Evolutionary conservation across 805 yeast species (phyloP).

Genomic region (Starmerella sirachaensis): DNA sequence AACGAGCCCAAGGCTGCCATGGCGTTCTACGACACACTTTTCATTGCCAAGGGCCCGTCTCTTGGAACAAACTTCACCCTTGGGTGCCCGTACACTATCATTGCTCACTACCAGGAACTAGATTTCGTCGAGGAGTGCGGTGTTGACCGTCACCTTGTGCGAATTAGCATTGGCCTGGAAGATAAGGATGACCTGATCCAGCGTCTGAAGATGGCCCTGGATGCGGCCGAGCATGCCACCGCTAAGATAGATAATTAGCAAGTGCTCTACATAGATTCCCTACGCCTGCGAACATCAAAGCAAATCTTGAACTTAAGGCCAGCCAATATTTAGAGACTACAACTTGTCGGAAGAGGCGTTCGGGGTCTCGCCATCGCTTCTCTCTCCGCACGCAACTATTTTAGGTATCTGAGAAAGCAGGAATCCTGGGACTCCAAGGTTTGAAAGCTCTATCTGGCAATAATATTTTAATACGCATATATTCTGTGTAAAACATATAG

Average conservation of each 20-base stretch:
- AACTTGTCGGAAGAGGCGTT: too few species aligned
- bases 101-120: conserved; percentile 74
- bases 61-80: conserved; percentile 81
- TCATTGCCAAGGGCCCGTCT: conserved; percentile 77
- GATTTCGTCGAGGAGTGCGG: conserved; percentile 75
- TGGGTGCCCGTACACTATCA: conserved; percentile 78
- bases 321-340: too few species aligned
- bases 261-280: too few species aligned
- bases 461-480: too few species aligned
- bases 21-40: conserved; percentile 58
- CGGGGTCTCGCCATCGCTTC: too few species aligned
- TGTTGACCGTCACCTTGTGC: conserved; percentile 60
- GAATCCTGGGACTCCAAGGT: too few species aligned
- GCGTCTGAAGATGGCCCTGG: conserved; percentile 43
- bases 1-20: conserved; percentile 51
- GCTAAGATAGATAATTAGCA: not conserved
- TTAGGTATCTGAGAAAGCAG: too few species aligned
- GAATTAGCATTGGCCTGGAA: conserved; percentile 81
- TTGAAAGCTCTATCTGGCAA: too few species aligned
- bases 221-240: conserved; percentile 19
- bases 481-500: too few species aligned
- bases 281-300: too few species aligned
- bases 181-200: conserved; percentile 45
- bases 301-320: too few species aligned
- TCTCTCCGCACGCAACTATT: too few species aligned